Conservation (phyloP, 768 basidiomycete genomes). For the Tubosaeta sp. region DNA sequence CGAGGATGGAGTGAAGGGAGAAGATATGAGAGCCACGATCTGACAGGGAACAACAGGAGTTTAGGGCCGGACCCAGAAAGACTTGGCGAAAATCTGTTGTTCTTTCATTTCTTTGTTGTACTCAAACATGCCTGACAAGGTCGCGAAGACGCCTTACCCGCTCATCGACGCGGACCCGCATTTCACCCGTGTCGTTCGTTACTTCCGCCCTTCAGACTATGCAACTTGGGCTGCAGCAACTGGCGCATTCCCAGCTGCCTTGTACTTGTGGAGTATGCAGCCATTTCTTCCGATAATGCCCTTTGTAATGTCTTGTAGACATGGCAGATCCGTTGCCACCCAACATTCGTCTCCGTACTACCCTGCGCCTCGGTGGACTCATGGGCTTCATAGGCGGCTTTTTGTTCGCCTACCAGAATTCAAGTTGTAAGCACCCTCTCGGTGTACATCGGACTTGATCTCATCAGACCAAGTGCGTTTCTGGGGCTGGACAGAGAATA, state of each 20-base stretch:
- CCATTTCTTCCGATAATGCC: conserved; percentile 1
- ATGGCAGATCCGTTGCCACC: conserved; percentile 41
- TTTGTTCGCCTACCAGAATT: conserved; percentile 87
- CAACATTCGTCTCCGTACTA: conserved; percentile 35
- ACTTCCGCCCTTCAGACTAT: conserved; percentile 87
- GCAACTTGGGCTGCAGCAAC: conserved; percentile 78
- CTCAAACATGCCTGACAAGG: conserved; percentile 39
- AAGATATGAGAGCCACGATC: conserved; percentile 23
- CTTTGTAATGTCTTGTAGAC: conserved; percentile 30
- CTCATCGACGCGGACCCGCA: conserved; percentile 95
- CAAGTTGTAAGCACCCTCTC: conserved; percentile 57
- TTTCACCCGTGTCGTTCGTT: conserved; percentile 78
- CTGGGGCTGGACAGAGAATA: conserved; percentile 94
- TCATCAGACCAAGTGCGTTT: conserved; percentile 62
- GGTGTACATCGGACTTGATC: conserved; percentile 9
- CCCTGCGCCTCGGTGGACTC: conserved; percentile 57
- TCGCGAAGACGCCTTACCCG: conserved; percentile 68
- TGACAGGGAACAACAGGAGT: conserved; percentile 14
- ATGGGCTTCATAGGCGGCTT: conserved; percentile 91
- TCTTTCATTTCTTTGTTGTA: conserved; percentile 4
- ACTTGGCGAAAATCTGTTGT: conserved; percentile 3
- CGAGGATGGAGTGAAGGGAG: conserved; percentile 13
- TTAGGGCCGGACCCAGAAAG: conserved; percentile 29
- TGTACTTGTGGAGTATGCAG: conserved; percentile 76
- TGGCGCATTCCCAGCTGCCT: conserved; percentile 72